Evolutionary conservation across 306 rosid genomes (phyloP).

Genomic region (Sicyos baderoa): DNA sequence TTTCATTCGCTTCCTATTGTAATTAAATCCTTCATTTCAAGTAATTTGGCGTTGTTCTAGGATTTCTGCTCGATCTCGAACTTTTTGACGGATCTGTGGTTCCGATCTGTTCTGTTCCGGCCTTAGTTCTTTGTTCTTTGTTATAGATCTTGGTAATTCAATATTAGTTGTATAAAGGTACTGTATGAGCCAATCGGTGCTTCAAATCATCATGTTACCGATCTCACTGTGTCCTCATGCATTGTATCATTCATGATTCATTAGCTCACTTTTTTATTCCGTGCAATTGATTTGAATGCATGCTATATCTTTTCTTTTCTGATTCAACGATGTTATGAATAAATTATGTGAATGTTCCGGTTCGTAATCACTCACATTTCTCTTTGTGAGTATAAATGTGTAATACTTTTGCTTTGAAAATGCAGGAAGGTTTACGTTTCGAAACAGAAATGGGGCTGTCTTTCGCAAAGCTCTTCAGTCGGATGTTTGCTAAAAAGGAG

Average conservation of each 20-base stretch:
- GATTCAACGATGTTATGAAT: not conserved
- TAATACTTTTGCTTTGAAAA: not conserved
- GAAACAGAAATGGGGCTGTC: slow-evolving; percentile 56
- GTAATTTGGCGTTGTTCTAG: not conserved
- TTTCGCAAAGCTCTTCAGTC: slow-evolving; percentile 66
- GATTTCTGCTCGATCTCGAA: slow-evolving; percentile 13
- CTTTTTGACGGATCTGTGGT: not conserved
- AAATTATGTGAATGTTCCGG: not conserved
- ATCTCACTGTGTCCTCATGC: not conserved
- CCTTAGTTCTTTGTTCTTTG: not conserved
- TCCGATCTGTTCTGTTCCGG: slow-evolving; percentile 19
- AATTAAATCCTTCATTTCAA: not conserved
- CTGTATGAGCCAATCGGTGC: slow-evolving; percentile 10
- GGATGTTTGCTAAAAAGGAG: slow-evolving; percentile 72
- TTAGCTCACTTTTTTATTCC: not conserved
- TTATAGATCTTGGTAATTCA: not conserved
- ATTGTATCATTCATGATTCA: not conserved
- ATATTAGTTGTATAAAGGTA: not conserved
- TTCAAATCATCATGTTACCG: not conserved
- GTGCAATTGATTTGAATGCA: slow-evolving; percentile 2
- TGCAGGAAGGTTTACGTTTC: slow-evolving; percentile 23
- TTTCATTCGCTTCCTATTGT: not conserved
- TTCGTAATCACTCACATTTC: slow-evolving; percentile 7
- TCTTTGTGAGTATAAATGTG: not conserved
- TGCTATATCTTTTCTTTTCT: not conserved